A percentile compares a stretch with the other conserved stretches of the same genome.
Conservation (phyloP, 495 filamentous ascomycete genomes). For the Tetracladium setigerum region DNA sequence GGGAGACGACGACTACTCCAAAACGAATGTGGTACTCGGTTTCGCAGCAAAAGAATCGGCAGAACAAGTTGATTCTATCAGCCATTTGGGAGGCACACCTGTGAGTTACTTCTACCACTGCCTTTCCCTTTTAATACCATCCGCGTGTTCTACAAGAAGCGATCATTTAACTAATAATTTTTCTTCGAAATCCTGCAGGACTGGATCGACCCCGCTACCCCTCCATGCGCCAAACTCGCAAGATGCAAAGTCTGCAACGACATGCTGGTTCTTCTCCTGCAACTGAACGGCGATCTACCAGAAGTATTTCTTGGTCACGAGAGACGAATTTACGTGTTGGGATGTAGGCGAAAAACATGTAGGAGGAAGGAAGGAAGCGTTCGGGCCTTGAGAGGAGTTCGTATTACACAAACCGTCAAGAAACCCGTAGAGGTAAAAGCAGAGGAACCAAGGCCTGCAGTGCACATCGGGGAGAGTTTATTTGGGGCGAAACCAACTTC, state of each 20-base stretch:
- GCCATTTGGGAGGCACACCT: slow-evolving; percentile 78
- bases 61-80: slow-evolving; percentile 63
- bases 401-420: slow-evolving; percentile 32
- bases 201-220: slow-evolving; percentile 65
- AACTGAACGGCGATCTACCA: slow-evolving; percentile 86
- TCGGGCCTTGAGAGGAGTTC: slow-evolving; percentile 58
- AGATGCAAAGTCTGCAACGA: slow-evolving; percentile 86
- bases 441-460: slow-evolving; percentile 18
- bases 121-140: too few relatives aligned
- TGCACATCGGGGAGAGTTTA: slow-evolving; percentile 47
- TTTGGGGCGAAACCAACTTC: slow-evolving; percentile 41
- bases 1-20: slow-evolving; percentile 59
- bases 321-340: slow-evolving; percentile 76
- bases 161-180: not conserved
- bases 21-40: slow-evolving; percentile 85
- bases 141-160: not conserved
- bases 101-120: slow-evolving; percentile 42
- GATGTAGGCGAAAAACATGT: slow-evolving; percentile 72
- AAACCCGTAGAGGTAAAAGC: slow-evolving; percentile 22
- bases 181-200: slow-evolving; percentile 39
- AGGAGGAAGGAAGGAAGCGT: slow-evolving; percentile 76
- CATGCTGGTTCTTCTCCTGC: slow-evolving; percentile 75
- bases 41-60: slow-evolving; percentile 78
- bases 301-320: slow-evolving; percentile 80
- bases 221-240: slow-evolving; percentile 72